Evolutionary conservation across 176 grass and related monocot genomes (phyloP).

Genomic region (Eragrostis curvula): DNA sequence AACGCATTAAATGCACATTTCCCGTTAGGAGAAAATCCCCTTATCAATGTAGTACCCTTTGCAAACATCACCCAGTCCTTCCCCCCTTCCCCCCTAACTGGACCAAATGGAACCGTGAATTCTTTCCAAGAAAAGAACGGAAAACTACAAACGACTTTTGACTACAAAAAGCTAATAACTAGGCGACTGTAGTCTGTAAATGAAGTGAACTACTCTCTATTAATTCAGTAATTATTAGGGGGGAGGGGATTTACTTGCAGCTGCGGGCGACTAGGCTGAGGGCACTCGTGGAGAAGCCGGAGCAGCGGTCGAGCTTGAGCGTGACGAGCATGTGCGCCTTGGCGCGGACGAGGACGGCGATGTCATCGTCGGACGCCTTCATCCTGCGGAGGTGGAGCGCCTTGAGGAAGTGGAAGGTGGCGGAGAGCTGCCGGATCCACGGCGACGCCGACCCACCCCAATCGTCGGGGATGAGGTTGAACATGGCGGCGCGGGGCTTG

Average conservation of each 20-base stretch:
- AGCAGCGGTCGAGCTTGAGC: conserved; percentile 93
- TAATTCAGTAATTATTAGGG: background rate
- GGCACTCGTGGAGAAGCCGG: conserved; percentile 86
- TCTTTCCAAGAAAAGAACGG: background rate
- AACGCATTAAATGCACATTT: conserved; percentile 12
- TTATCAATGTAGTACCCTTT: background rate
- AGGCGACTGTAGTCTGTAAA: no score
- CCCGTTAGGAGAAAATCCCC: background rate
- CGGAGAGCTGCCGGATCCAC: conserved; percentile 70
- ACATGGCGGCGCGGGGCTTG: conserved; percentile 95
- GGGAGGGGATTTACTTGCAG: conserved; percentile 63
- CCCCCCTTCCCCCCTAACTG: background rate
- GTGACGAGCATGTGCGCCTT: conserved; percentile 69
- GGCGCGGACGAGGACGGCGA: conserved; percentile 62
- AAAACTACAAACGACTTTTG: background rate
- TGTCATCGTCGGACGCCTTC: conserved; percentile 68
- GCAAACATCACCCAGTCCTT: background rate
- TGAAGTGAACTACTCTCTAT: background rate
- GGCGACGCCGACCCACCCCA: conserved; percentile 87
- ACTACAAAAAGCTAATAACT: background rate
- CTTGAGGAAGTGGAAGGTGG: conserved; percentile 74
- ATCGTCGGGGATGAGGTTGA: conserved; percentile 88
- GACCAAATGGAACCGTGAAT: background rate
- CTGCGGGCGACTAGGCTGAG: conserved; percentile 61
- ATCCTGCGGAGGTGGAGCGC: conserved; percentile 88